phyloP scores from a whole-genome alignment of 257 asterid genomes.

The Nicotiana undulata region DNA sequence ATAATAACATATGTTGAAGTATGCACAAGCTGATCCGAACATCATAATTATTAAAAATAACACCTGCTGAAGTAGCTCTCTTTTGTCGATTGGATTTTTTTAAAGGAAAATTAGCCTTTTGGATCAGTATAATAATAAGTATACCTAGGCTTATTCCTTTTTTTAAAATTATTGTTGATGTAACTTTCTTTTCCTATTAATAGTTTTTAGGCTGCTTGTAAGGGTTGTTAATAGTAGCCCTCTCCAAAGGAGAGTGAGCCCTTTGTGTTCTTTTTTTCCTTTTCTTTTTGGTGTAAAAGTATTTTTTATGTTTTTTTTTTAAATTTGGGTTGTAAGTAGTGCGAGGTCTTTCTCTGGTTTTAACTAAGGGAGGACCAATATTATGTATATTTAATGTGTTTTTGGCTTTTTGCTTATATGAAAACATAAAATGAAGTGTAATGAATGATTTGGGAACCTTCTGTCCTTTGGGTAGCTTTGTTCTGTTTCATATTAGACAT shows the following conservation, averaged over 20 bases:
- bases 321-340: background rate
- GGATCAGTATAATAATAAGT: background rate
- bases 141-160: slow-evolving; percentile 19
- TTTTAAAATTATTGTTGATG: background rate
- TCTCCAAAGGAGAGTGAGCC: slow-evolving; percentile 99
- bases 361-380: too few species aligned
- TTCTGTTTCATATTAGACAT: background rate
- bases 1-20: background rate
- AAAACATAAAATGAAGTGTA: background rate
- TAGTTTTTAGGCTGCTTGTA: background rate
- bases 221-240: slow-evolving; percentile 40
- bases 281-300: background rate
- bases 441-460: slow-evolving; percentile 9
- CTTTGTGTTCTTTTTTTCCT: background rate
- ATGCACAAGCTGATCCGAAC: too few species aligned
- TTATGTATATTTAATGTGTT: background rate
- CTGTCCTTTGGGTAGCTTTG: background rate
- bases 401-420: background rate
- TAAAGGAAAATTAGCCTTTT: slow-evolving; percentile 16
- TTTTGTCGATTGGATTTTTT: background rate
- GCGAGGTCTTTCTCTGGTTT: too few species aligned
- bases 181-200: background rate
- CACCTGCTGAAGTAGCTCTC: background rate
- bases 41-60: background rate
- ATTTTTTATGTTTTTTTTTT: background rate